Evolutionary conservation across 805 yeast species (phyloP).

Genomic region (Kuraishia hungarica): DNA sequence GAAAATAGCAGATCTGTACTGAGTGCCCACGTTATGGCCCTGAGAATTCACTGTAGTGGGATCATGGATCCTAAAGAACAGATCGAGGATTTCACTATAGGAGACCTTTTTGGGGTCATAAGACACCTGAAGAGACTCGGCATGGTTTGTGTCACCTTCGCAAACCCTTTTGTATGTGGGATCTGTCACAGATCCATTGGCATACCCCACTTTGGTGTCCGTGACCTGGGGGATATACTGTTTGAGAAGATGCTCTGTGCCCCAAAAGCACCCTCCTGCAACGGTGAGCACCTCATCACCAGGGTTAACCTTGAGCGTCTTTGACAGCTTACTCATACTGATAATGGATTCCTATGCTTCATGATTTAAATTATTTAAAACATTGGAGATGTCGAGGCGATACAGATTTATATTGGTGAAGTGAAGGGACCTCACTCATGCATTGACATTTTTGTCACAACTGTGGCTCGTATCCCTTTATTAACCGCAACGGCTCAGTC

Average conservation of each 20-base stretch:
- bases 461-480: neutral
- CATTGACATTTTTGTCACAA: neutral
- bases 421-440: neutral
- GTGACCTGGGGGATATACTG: constrained; percentile 62
- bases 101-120: constrained; percentile 64
- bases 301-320: constrained; percentile 8
- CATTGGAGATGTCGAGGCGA: neutral
- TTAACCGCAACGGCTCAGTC: neutral
- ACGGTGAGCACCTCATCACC: constrained; percentile 46
- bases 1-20: constrained; percentile 81
- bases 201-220: constrained; percentile 83
- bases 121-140: constrained; percentile 78
- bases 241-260: constrained; percentile 75
- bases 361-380: no score
- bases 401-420: no score
- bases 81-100: constrained; percentile 59
- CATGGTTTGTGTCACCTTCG: constrained; percentile 64
- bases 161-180: constrained; percentile 73
- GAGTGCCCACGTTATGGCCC: constrained; percentile 86
- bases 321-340: neutral
- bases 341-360: neutral
- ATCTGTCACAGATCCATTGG: constrained; percentile 54
- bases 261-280: constrained; percentile 78
- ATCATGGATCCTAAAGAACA: constrained; percentile 89
- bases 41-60: constrained; percentile 81